phyloP scores from a whole-genome alignment of 225 moss, liverwort and hornwort genomes.

The Asterella californica region DNA sequence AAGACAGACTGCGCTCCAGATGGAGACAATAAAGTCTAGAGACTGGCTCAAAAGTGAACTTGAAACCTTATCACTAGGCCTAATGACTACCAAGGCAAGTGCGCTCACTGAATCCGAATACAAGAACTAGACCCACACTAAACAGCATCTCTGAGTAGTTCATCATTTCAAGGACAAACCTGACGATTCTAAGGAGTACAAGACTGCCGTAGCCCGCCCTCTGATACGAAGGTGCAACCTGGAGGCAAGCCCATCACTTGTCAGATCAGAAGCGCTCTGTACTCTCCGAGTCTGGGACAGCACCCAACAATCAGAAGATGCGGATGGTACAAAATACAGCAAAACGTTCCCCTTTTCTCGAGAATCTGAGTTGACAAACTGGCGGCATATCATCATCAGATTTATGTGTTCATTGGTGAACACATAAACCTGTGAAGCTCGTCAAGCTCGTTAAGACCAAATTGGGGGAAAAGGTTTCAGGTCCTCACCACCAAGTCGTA shows the following conservation, averaged over 20 bases:
- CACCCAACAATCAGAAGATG: no score
- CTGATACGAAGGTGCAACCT: slow-evolving; percentile 83
- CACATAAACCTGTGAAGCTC: no score
- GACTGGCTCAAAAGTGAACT: no score
- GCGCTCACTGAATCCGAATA: no score
- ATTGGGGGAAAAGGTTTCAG: neutral
- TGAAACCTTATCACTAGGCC: no score
- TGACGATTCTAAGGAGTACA: slow-evolving; percentile 66
- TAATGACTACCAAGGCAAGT: no score
- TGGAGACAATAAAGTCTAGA: no score
- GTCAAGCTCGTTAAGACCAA: slow-evolving; percentile 4
- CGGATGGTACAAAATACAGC: no score
- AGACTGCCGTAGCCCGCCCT: slow-evolving; percentile 66
- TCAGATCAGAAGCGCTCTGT: neutral
- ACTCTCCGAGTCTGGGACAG: neutral
- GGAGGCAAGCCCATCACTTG: neutral
- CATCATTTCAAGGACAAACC: slow-evolving; percentile 24
- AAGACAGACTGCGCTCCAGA: no score
- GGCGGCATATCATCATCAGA: neutral
- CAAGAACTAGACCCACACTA: no score
- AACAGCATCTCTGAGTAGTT: neutral
- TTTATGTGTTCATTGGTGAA: neutral
- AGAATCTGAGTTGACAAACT: neutral
- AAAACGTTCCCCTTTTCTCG: no score
- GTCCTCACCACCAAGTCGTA: slow-evolving; percentile 68